Evolutionary conservation across 2,329 filamentous ascomycete genomes (phyloP), one percentile per base, ranked within the genome.

Genomic region (Coniochaeta sp.): DNA sequence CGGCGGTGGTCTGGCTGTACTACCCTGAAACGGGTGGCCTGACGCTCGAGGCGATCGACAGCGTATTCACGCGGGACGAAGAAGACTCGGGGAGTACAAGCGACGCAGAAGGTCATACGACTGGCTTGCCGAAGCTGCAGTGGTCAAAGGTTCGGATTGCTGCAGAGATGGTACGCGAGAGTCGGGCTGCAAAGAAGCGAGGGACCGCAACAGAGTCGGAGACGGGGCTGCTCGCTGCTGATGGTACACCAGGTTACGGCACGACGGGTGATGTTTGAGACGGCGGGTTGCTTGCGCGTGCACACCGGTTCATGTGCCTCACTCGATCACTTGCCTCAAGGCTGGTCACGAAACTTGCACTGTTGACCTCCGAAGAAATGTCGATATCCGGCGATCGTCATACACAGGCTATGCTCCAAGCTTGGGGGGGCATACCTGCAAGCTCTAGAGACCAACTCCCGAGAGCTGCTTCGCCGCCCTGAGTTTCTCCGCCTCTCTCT

Each of bases 21-120:
- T 81, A 78, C 63, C 78, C 77, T 1, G 79, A 81, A 64, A 81
- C 79, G 0, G 76, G 76, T 33, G 73, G 75, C 0, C 68, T 80
- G 8, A 75, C 75, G 24, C 73, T 83, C 0, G 80, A 82, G 67
- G 78, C 82, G 66, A 76, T 83, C 57, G 77, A 80, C 55, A 68
- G 67, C 57, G 64, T 75, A 1, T 75, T 74, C 59, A 74, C 71
- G 3, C 70, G 60, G n/a, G 56, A 62, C 28, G 43, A 31, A 24
- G 47, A 28, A 7, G 47, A 31, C 1, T 17, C 14, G 24, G 47
- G 47, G 6, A 31, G 24, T 28, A 52, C 47, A 17, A 31, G 56
- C 6, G 60, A 59, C 6, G 36, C 28, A 6, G 17, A 17, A 22
- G 26, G n/a, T n/a, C 36, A 52, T 14, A 36, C 40, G 26, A 54